Evolutionary conservation across 106 monocot species (phyloP), one percentile per base, ranked within the genome.

Genomic region (Dendrobium chrysotoxum): DNA sequence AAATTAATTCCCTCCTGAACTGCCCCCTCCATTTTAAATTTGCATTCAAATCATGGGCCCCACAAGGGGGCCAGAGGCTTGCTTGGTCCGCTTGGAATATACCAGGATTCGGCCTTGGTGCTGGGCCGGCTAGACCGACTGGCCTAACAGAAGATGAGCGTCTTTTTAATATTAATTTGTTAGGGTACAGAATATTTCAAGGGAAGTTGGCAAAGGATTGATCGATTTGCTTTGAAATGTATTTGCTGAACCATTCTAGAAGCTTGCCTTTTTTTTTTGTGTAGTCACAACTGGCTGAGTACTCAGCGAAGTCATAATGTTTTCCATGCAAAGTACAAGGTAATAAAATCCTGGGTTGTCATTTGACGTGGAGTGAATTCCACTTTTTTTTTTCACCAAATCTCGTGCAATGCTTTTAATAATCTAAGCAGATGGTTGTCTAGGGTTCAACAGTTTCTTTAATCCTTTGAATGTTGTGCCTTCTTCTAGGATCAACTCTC

Each of bases 401-500:
- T 17, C 57, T 57, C 18, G 57, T 57, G 15, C 57, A 57, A 5
- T 57, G 57, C 57, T 57, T 57, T 17, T 20, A 57, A 57, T 55
- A 20, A 53, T 55, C 13, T 55, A 55, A 55, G 20, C 55, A 55
- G 55, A 55, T 55, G 15, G 15, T 15, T 55, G 20, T 16, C 55
- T 55, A 55, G 55, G 55, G 10, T 55, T 2, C 0, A 55, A 15
- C 55, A 55, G 55, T 15, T 55, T 55, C 55, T 20, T 55, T 55
- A 55, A 55, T 55, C 13, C 20, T 12, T 55, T 55, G 10, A 55
- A 55, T 57, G 68, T 11, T 79, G 77, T 44, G 44, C 0, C 44
- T 44, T 44, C 42, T 81, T 82, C 23, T 76, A 91, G 91, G 84
- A 71, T 55, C 86, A 91, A 82, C 55, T 91, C 2, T 91, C 86